Percentiles rank a stretch among this genome's conserved stretches.
These are phyloP conservation scores for Gryganskiella cystojenkinii DNA, from an alignment of 192 early-diverging fungal genomes.

Conservation along the genomic window DNA sequence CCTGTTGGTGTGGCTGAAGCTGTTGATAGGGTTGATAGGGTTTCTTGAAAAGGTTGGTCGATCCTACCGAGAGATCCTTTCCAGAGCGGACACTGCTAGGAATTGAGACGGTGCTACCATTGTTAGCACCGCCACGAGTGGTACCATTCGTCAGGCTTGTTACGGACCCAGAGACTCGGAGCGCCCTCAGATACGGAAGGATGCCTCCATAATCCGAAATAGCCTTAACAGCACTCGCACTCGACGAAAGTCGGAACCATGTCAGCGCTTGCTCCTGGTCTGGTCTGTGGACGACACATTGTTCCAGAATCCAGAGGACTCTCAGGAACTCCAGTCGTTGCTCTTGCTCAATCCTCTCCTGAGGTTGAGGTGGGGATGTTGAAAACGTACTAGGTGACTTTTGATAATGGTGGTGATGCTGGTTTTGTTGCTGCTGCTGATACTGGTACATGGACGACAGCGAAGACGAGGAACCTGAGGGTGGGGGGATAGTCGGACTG, in stretches of 20 bases:
- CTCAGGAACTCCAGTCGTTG: constrained; percentile 22
- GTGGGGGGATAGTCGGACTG: too few relatives aligned
- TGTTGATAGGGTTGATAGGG: too few relatives aligned
- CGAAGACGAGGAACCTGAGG: too few relatives aligned
- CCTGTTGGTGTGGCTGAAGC: too few relatives aligned
- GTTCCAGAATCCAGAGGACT: constrained; percentile 36
- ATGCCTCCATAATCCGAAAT: constrained; percentile 25
- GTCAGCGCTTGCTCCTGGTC: constrained; percentile 42
- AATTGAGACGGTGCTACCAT: not conserved
- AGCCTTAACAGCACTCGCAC: constrained; percentile 31
- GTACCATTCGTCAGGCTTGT: not conserved
- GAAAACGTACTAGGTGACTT: too few relatives aligned
- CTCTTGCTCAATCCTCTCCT: not conserved
- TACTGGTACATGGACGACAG: too few relatives aligned
- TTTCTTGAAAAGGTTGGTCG: too few relatives aligned
- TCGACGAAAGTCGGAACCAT: constrained; percentile 50
- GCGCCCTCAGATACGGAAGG: constrained; percentile 26
- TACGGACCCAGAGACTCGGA: constrained; percentile 4
- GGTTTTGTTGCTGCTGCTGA: not conserved
- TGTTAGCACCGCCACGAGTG: not conserved
- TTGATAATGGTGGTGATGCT: not conserved
- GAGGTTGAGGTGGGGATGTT: not conserved
- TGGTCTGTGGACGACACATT: constrained; percentile 30
- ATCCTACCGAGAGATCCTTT: too few relatives aligned
- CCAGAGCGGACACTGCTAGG: not conserved